phyloP scores from a whole-genome alignment of 306 rosid genomes.

The Crataegus laevigata region DNA sequence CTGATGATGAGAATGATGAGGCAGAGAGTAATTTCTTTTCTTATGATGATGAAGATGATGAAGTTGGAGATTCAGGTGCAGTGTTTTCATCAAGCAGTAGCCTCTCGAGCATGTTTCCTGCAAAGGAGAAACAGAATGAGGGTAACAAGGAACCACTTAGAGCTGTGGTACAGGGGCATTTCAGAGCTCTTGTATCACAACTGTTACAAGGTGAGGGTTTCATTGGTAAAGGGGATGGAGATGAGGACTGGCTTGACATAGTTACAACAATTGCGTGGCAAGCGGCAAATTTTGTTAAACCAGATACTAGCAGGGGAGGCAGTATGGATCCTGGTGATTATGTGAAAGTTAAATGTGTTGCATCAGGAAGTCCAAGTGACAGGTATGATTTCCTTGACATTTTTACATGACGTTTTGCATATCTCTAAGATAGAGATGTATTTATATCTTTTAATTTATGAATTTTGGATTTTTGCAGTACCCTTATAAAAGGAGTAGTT shows the following conservation, averaged over 20 bases:
- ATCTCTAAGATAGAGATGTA: background rate
- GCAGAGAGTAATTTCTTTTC: constrained; percentile 53
- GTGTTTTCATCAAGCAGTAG: constrained; percentile 68
- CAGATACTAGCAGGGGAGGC: constrained; percentile 93
- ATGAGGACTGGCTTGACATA: constrained; percentile 76
- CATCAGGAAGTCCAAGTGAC: constrained; percentile 74
- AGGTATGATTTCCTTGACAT: constrained; percentile 44
- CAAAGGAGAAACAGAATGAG: constrained; percentile 62
- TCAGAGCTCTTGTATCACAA: constrained; percentile 88
- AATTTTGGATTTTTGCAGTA: constrained; percentile 43
- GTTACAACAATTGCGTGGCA: constrained; percentile 77
- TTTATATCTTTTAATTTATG: constrained; percentile 9
- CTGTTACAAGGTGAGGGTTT: constrained; percentile 80
- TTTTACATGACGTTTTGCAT: constrained; percentile 8
- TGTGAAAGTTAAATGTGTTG: constrained; percentile 86
- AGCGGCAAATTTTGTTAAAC: constrained; percentile 91
- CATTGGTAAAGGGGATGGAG: constrained; percentile 47
- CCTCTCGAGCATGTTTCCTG: constrained; percentile 58
- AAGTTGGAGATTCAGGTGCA: constrained; percentile 78
- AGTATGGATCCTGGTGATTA: constrained; percentile 96
- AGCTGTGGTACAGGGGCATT: constrained; percentile 82
- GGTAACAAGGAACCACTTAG: constrained; percentile 73
- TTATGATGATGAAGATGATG: constrained; percentile 88
- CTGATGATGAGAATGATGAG: constrained; percentile 66
- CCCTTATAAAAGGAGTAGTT: constrained; percentile 75